Conservation (phyloP, 305 asterid genomes). For the Rubia tinctorum region DNA sequence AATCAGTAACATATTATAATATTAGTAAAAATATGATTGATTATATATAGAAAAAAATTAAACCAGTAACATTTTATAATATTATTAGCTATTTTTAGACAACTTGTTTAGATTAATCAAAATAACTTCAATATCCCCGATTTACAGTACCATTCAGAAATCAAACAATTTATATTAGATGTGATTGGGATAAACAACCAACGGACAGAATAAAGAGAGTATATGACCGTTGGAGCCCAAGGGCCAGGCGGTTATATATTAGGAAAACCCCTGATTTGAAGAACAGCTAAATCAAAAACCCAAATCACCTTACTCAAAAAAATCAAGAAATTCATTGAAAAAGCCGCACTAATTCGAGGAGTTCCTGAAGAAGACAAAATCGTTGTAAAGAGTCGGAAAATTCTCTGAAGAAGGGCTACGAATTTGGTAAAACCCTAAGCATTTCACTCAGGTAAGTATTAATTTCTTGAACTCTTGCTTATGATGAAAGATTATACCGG, state of each 20-base stretch:
- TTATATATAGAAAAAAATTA: no score
- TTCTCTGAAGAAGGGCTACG: background rate
- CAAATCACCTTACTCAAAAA: background rate
- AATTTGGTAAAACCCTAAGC: background rate
- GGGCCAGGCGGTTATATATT: conserved; percentile 2
- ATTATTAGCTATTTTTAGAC: no score
- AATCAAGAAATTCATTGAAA: conserved; percentile 11
- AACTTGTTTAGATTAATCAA: no score
- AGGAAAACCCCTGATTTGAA: background rate
- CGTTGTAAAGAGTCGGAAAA: background rate
- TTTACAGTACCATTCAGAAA: no score
- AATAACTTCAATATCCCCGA: no score
- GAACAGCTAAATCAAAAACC: background rate
- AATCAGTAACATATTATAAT: no score
- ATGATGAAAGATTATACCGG: background rate
- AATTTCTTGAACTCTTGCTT: background rate
- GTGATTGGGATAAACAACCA: background rate
- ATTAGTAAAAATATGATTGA: no score
- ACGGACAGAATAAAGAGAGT: background rate
- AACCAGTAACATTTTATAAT: no score
- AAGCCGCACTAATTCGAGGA: background rate
- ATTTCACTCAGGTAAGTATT: conserved; percentile 6
- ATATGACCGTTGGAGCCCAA: conserved; percentile 17
- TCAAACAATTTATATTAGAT: no score
- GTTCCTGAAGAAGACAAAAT: background rate